Evolutionary conservation across 495 filamentous ascomycete species (phyloP).

Genomic region (Elaphomyces granulatus): DNA sequence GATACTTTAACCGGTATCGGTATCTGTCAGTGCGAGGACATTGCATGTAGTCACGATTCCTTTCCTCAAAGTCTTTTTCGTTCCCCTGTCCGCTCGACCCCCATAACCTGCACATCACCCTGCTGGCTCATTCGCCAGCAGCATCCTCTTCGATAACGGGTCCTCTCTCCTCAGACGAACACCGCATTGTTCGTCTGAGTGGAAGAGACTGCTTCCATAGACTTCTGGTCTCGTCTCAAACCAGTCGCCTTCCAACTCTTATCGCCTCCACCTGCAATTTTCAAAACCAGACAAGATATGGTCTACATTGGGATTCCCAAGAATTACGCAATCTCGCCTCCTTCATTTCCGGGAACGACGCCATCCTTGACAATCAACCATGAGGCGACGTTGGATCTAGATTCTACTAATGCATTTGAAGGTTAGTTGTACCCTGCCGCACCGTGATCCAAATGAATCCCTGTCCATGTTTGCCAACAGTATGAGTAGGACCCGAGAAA

Average conservation of each 20-base stretch:
- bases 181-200: conserved; percentile 84
- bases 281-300: conserved; percentile 44
- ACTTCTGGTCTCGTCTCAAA: conserved; percentile 10
- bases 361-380: conserved; percentile 93
- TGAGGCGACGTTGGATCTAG: conserved; percentile 84
- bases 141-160: conserved; percentile 48
- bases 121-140: conserved; percentile 48
- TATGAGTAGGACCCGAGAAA: conserved; percentile 70
- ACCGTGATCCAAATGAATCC: too few relatives aligned
- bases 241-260: conserved; percentile 7
- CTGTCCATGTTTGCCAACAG: too few relatives aligned
- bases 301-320: conserved; percentile 64
- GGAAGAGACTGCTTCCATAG: conserved; percentile 49
- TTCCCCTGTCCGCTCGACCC: conserved; percentile 69
- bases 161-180: conserved; percentile 86
- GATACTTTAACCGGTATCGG: conserved; percentile 86
- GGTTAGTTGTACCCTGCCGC: conserved; percentile 41
- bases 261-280: conserved; percentile 1
- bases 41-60: conserved; percentile 68
- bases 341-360: conserved; percentile 51
- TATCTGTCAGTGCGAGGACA: conserved; percentile 57
- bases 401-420: conserved; percentile 95
- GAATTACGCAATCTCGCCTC: conserved; percentile 68
- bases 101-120: conserved; percentile 81
- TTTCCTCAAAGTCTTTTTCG: conserved; percentile 64